Evolutionary conservation across 805 yeast species (phyloP), one percentile per base, ranked within the genome.

Genomic region (Brettanomyces bruxellensis): DNA sequence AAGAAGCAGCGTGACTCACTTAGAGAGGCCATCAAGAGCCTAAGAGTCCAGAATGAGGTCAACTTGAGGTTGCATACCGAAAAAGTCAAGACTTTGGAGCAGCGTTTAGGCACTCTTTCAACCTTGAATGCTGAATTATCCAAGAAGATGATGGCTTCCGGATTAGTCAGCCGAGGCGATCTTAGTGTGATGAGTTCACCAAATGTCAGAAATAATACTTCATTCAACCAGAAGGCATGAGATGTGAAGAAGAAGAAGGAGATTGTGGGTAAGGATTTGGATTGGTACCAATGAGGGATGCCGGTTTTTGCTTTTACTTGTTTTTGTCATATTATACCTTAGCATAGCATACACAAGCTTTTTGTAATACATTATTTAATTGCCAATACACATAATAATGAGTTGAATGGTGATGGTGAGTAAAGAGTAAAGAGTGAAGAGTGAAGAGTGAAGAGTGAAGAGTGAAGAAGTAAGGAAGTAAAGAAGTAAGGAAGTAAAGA

Each of bases 31-130:
- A 25, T 54, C 12, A 51, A 49, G 32, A 55, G 57, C 30, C 41
- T 61, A 24, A 59, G 58, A 44, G 48, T 51, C 22, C 69, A 66
- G 47, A 51, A 60, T 35, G 64, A 63, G 25, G 12, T 45, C 12
- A 43, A 45, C 24, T 14, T 34, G n/a, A 14, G 47, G 32, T n/a
- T 45, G 44, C 34, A 38, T 30, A 18, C 35, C 11, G 47, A 48
- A 14, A 48, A 40, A 32, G 43, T 45, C 6, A 45, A 25, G 30
- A 7, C 12, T 5, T 40, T 39, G 35, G 51, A 48, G 30, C 28
- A 30, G 6, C 34, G 24, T 5, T 11, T 48, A 36, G n/a, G 35
- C n/a, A 28, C 22, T 41, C 39, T 45, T n/a, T 34, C 45, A 41
- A 61, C 57, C 8, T 43, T 65, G 34, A 47, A 43, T 34, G 24